Base-by-base conservation (phyloP, 1,139 yeast genomes). In the Saccharomyces hybrid region DNA sequence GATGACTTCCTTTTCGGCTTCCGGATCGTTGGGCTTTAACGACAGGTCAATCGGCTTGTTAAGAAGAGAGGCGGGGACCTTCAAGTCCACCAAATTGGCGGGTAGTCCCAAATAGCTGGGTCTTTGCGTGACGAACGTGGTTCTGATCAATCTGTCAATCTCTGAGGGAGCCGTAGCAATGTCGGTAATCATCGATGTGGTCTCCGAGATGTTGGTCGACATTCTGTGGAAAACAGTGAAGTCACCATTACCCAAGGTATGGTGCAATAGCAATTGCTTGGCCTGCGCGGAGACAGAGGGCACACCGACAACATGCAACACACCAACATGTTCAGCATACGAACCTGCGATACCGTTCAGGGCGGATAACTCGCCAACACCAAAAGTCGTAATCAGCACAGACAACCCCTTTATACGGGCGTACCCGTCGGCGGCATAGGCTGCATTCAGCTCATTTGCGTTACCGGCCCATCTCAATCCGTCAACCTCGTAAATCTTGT, bases 301-400 rank as follows among this genome's bases (percentile, higher is more conserved):
- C 31, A 88, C 83, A 51, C 96, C 96, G 44, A 89, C 96, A 63
- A 89, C 82, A 72, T 88, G 96, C 57, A 89, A 75, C 28, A 88
- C 77, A 9, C 95, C 95, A 38, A 82, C 82, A 66, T 79, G 83
- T 70, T 88, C 96, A 49, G 93, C 86, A 71, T 79, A 86, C 5
- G 95, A 82, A 59, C 96, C 95, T 50, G 91, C 81, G 58, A 87
- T 77, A 52, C 95, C 96, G 72, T 88, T 89, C 60, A 88, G 71
- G 12, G 96, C 96, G 54, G 88, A 82, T 57, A 88, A 78, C 71
- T 88, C 96, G 56, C 96, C 96, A 51, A 89, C 96, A 55, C 96
- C 96, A 71, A 77, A 86, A 14, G 89, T 84, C 59, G 89, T 84
- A 60, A 83, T 75, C 55, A 83, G 61, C 58, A 81, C 79, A 48